Conservation (phyloP, 2,329 filamentous ascomycete species). For the Trichoderma oligosporum region DNA sequence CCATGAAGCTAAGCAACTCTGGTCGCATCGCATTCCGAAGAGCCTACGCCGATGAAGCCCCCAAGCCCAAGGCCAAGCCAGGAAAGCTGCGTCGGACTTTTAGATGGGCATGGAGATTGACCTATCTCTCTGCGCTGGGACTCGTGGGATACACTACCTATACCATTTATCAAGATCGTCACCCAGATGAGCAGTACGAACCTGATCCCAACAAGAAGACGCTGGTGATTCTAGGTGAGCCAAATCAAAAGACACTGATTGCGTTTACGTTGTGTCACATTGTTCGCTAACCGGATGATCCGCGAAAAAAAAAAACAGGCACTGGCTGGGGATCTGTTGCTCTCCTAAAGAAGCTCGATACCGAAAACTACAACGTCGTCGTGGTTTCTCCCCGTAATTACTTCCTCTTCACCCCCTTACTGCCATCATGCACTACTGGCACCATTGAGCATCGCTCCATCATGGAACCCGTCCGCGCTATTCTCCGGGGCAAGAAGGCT, state of each 20-base stretch:
- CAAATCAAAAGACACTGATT: neutral
- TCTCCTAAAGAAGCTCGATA: conserved; percentile 96
- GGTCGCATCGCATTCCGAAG: conserved; percentile 42
- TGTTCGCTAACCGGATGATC: conserved; percentile 26
- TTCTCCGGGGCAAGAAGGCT: conserved; percentile 90
- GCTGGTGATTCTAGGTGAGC: conserved; percentile 83
- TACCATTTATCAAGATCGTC: conserved; percentile 74
- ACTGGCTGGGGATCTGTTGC: conserved; percentile 96
- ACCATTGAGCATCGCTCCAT: conserved; percentile 98
- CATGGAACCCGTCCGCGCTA: conserved; percentile 97
- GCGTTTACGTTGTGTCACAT: neutral
- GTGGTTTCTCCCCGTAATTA: conserved; percentile 98
- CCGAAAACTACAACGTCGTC: conserved; percentile 97
- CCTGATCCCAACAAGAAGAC: conserved; percentile 94
- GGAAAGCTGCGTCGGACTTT: conserved; percentile 65
- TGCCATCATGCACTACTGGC: conserved; percentile 95
- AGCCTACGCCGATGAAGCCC: conserved; percentile 50
- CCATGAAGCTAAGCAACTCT: conserved; percentile 35
- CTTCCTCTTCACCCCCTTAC: conserved; percentile 97
- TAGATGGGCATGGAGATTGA: conserved; percentile 78
- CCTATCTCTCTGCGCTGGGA: conserved; percentile 69
- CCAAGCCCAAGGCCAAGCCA: conserved; percentile 48
- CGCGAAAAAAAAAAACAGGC: conserved; percentile 58
- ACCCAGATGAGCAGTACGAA: conserved; percentile 73
- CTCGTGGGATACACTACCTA: conserved; percentile 71